Percentiles rank a stretch among this genome's conserved stretches.
Evolutionary conservation across 495 filamentous ascomycete species (phyloP).

Genomic region (Opeltia flavorubescens): DNA sequence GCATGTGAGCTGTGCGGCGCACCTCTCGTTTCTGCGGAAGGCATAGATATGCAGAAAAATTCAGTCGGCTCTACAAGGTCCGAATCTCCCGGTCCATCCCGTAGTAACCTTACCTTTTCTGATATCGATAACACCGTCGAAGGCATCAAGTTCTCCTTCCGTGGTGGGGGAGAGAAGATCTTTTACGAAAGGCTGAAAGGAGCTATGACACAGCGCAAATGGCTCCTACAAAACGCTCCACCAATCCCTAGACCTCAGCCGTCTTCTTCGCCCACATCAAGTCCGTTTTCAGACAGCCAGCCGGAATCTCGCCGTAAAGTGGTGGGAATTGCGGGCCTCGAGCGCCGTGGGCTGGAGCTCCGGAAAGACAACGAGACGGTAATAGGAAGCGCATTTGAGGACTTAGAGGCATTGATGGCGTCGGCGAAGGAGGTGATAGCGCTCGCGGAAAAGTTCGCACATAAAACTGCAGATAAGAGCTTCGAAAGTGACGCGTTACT

Average conservation of each 20-base stretch:
- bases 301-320: conserved; percentile 37
- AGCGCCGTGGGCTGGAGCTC: conserved; percentile 66
- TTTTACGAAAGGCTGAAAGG: conserved; percentile 82
- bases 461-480: conserved; percentile 41
- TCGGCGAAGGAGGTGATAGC: conserved; percentile 92
- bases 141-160: conserved; percentile 82
- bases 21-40: conserved; percentile 46
- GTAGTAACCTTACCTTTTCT: conserved; percentile 24
- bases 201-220: conserved; percentile 84
- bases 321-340: conserved; percentile 85
- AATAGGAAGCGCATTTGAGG: conserved; percentile 90
- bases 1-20: conserved; percentile 88
- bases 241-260: conserved; percentile 58
- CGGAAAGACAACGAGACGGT: conserved; percentile 84
- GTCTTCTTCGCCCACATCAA: conserved; percentile 11
- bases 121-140: conserved; percentile 51
- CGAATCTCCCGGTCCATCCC: conserved; percentile 68
- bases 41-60: conserved; percentile 9
- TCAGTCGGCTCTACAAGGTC: conserved; percentile 30
- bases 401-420: conserved; percentile 91
- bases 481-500: conserved; percentile 60
- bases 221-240: conserved; percentile 87
- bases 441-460: conserved; percentile 76
- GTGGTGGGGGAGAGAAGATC: conserved; percentile 73
- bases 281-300: conserved; percentile 4